Base-by-base conservation (phyloP, 768 basidiomycete genomes). In the Tubosaeta sp. region DNA sequence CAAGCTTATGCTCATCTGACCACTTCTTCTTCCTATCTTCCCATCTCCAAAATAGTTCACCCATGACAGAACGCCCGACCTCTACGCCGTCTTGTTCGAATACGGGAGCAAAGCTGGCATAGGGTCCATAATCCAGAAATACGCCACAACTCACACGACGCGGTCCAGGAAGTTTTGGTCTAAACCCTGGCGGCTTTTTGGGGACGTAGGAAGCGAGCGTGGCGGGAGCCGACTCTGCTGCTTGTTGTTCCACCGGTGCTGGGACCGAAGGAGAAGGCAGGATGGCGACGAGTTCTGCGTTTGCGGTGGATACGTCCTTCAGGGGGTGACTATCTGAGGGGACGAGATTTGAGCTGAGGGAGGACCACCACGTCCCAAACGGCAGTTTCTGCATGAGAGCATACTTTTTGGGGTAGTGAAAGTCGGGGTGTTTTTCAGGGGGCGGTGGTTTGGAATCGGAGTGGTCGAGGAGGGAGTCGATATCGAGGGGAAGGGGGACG, bases 371-470 rank as follows among this genome's bases (percentile, higher is more conserved):
- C 53, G 86, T 84, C 35, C 84, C 88, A 2, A 75, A 78, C 1
- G 91, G 88, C 7, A 93, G 74, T 53, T 83, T 84, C 61, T 93
- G 90, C 58, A 91, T 76, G 43, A 93, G 80, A 4, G 91, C 89
- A 68, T 85, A 91, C 61, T 76, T 81, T 48, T 77, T 80, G n/a
- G 48, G 42, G 68, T 71, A 48, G 55, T 61, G 43, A 29, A 48
- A 25, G 45, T 54, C 70, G 58, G 54, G 70, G 56, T 42, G 69
- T 52, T 58, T 71, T 59, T 61, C 66, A 22, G 64, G 59, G 19
- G 58, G 43, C 0, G 39, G 39, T 7, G 63, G 54, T 41, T 67
- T 67, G 4, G 63, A 32, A 8, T 70, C 65, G 48, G 67, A 14
- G 45, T 49, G 19, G 41, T 66, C 53, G 38, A 81, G 71, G 53